Evolutionary conservation across 495 filamentous ascomycete genomes (phyloP).

Genomic region (Lasiosphaeria ovina): DNA sequence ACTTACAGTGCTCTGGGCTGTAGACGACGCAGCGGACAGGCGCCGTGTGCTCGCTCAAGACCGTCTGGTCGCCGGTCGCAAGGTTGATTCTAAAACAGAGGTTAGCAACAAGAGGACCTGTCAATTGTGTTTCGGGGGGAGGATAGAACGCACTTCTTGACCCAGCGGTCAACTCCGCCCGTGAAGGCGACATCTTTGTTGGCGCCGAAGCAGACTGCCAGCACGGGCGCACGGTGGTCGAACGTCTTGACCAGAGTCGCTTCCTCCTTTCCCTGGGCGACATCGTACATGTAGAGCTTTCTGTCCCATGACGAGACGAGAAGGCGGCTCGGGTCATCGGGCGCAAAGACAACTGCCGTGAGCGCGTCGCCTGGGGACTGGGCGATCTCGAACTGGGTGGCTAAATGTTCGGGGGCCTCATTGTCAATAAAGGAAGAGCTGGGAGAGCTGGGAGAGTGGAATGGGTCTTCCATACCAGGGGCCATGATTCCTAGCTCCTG

Average conservation of each 20-base stretch:
- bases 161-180: constrained; percentile 80
- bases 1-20: constrained; percentile 65
- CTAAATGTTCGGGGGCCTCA: constrained; percentile 24
- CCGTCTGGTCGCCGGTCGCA: constrained; percentile 64
- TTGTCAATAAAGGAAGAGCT: constrained; percentile 2
- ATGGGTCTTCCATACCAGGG: constrained; percentile 29
- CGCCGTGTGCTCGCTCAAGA: constrained; percentile 73
- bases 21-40: constrained; percentile 83
- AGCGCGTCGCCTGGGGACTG: constrained; percentile 85
- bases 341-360: constrained; percentile 81
- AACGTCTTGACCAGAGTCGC: constrained; percentile 65
- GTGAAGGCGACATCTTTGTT: constrained; percentile 79
- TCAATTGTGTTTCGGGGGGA: background rate
- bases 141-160: constrained; percentile 57
- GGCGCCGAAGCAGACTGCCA: constrained; percentile 88
- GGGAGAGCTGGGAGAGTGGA: background rate
- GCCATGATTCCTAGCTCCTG: constrained; percentile 28
- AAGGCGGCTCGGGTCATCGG: constrained; percentile 62
- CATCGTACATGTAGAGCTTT: constrained; percentile 86
- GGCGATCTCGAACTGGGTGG: constrained; percentile 66
- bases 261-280: constrained; percentile 52
- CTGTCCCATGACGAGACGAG: constrained; percentile 95
- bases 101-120: background rate
- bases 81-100: constrained; percentile 63
- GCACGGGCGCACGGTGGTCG: constrained; percentile 79